Conservation (phyloP, 352 stramenopile species). For the Globisporangium canariense region DNA sequence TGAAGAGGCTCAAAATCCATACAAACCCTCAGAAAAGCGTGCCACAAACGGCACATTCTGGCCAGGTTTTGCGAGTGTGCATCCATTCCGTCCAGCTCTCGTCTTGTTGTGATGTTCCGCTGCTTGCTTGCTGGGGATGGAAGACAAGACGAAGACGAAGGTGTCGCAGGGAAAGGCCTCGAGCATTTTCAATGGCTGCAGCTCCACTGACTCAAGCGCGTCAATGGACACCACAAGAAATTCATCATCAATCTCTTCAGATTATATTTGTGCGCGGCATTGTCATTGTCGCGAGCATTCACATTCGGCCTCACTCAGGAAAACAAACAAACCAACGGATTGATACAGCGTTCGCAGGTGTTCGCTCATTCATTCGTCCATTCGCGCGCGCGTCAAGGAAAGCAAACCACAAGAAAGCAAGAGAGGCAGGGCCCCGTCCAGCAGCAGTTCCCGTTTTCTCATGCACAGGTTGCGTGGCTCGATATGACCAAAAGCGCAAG, state of each 20-base stretch:
- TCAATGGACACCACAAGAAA: not conserved
- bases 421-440: not conserved
- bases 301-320: not conserved
- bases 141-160: not conserved
- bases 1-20: not conserved
- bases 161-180: slow-evolving; percentile 6
- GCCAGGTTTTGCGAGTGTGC: not conserved
- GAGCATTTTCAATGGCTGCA: not conserved
- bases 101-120: not conserved
- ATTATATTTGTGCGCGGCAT: not conserved
- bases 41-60: not conserved
- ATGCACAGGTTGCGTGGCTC: not conserved
- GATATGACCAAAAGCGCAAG: no score
- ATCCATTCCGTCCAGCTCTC: not conserved
- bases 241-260: not conserved
- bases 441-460: not conserved
- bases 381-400: not conserved
- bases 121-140: not conserved
- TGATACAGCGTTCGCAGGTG: slow-evolving; percentile 5
- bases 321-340: not conserved
- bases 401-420: no score
- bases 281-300: not conserved
- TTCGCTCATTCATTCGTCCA: not conserved
- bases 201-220: not conserved
- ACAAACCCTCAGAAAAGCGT: not conserved